Evolutionary conservation across 1,139 yeast species (phyloP).

Genomic region (Protomyces inouyei): DNA sequence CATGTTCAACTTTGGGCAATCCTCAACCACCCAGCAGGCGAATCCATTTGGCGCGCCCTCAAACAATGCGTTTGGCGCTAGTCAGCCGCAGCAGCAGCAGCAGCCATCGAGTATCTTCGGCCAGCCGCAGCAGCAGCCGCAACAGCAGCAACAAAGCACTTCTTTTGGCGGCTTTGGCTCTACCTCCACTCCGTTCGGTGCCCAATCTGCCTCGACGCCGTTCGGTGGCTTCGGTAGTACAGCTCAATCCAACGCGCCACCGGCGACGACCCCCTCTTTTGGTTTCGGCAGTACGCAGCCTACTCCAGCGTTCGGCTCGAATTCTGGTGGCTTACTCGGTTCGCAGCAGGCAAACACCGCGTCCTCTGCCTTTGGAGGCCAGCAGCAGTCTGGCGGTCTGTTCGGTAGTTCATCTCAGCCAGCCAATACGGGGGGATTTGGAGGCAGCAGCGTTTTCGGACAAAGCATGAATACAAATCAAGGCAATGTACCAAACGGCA

Average conservation of each 20-base stretch:
- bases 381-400: constrained; percentile 30
- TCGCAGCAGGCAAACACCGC: constrained; percentile 33
- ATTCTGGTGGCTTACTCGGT: constrained; percentile 39
- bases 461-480: constrained; percentile 15
- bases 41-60: neutral
- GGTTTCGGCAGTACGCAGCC: constrained; percentile 31
- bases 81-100: neutral
- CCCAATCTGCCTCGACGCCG: constrained; percentile 29
- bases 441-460: constrained; percentile 35
- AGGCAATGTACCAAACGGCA: constrained; percentile 32
- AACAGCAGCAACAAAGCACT: constrained; percentile 13
- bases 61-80: neutral
- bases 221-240: constrained; percentile 30
- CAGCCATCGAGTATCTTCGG: neutral
- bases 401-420: constrained; percentile 16
- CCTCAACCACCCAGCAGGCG: neutral
- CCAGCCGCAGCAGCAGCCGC: neutral
- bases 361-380: constrained; percentile 31
- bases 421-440: constrained; percentile 10
- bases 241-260: constrained; percentile 31
- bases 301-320: constrained; percentile 19
- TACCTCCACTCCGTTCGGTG: constrained; percentile 37
- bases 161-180: constrained; percentile 32
- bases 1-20: neutral
- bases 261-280: constrained; percentile 38